phyloP scores from a whole-genome alignment of 805 yeast genomes.

The Kodamaea jinghongensis region DNA sequence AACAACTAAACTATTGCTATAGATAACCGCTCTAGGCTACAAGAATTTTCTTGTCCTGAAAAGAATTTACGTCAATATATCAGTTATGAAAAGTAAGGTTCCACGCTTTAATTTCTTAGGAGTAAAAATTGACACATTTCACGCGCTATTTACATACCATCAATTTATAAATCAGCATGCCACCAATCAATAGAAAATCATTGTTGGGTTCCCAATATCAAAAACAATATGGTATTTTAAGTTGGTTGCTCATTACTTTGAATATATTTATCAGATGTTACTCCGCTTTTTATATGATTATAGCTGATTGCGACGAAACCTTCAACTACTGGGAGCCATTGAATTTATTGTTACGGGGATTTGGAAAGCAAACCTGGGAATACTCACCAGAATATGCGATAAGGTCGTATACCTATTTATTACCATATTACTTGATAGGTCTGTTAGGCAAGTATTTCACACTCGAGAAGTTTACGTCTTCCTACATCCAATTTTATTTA shows the following conservation, averaged over 20 bases:
- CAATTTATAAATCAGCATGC: too few relatives aligned
- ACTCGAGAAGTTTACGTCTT: conserved; percentile 14
- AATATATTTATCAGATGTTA: conserved; percentile 24
- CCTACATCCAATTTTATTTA: conserved; percentile 47
- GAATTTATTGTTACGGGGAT: conserved; percentile 69
- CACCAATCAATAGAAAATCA: too few relatives aligned
- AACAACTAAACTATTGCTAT: too few relatives aligned
- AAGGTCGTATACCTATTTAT: conserved; percentile 77
- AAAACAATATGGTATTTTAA: too few relatives aligned
- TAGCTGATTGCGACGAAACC: conserved; percentile 90
- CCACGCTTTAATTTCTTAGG: too few relatives aligned
- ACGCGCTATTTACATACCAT: too few relatives aligned
- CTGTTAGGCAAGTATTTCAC: conserved; percentile 19
- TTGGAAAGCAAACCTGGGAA: conserved; percentile 96
- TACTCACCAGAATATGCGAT: conserved; percentile 88
- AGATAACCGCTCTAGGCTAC: too few relatives aligned
- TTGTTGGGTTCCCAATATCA: too few relatives aligned
- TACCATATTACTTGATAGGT: conserved; percentile 43
- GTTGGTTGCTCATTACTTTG: conserved; percentile 4
- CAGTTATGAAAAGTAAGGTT: too few relatives aligned
- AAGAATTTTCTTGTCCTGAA: too few relatives aligned
- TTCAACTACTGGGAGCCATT: conserved; percentile 95
- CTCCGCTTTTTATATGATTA: conserved; percentile 57
- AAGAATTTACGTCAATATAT: too few relatives aligned
- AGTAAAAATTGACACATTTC: too few relatives aligned